Evolutionary conservation across 192 early-diverging fungal genomes (phyloP).

Genomic region (Coemansia sp.): DNA sequence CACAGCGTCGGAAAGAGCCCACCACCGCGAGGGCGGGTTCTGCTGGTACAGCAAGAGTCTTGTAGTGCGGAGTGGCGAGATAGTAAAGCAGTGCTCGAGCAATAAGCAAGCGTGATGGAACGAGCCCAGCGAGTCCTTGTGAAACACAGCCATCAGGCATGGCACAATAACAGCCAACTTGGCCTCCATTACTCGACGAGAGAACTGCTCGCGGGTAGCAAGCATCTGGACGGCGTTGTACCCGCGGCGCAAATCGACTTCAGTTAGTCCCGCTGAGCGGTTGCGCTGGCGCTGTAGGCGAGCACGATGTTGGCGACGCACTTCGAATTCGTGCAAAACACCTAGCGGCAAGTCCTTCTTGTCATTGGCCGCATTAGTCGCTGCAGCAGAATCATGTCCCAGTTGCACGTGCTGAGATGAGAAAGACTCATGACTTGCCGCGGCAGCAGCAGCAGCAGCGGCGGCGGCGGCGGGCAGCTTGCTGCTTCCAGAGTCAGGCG

Average conservation of each 20-base stretch:
- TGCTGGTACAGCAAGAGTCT: conserved; percentile 49
- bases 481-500: conserved; percentile 1
- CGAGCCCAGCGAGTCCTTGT: conserved; percentile 49
- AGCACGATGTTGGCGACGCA: conserved; percentile 27
- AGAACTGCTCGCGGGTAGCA: conserved; percentile 30
- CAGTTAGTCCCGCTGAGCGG: conserved; percentile 33
- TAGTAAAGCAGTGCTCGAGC: conserved; percentile 50
- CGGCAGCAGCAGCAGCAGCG: neutral
- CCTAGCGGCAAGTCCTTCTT: conserved; percentile 15
- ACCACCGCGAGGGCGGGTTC: conserved; percentile 48
- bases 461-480: neutral
- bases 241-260: conserved; percentile 42
- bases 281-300: conserved; percentile 43
- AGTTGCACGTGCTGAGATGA: neutral
- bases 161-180: conserved; percentile 46
- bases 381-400: neutral
- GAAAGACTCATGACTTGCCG: neutral
- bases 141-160: conserved; percentile 52
- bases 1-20: conserved; percentile 38
- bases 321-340: conserved; percentile 40
- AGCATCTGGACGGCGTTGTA: conserved; percentile 52
- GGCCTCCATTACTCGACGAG: conserved; percentile 42
- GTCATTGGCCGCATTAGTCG: neutral
- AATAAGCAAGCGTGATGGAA: conserved; percentile 51
- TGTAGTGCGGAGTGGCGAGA: conserved; percentile 41